phyloP scores from a whole-genome alignment of 306 rosid species.

The Trifolium subterraneum region DNA sequence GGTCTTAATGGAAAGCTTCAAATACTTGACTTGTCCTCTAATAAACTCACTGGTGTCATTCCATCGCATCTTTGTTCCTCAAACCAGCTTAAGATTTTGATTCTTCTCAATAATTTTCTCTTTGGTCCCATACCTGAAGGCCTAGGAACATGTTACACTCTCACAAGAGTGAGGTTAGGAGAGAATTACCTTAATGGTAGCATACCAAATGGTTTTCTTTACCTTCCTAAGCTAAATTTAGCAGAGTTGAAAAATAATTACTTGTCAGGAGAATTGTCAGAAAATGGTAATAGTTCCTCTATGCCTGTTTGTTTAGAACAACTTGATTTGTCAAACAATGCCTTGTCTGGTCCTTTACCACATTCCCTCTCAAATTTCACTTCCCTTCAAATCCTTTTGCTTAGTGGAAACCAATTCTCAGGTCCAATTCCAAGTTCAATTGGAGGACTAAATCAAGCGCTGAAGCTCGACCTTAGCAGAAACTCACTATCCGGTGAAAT shows the following conservation, averaged over 20 bases:
- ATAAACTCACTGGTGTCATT: constrained; percentile 83
- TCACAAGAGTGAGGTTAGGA: constrained; percentile 73
- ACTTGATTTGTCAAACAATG: constrained; percentile 80
- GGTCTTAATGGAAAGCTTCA: constrained; percentile 75
- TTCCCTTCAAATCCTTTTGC: constrained; percentile 67
- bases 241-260: constrained; percentile 78
- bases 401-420: constrained; percentile 71
- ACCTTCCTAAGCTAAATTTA: constrained; percentile 70
- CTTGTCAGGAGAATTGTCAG: constrained; percentile 71
- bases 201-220: constrained; percentile 78
- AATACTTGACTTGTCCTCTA: constrained; percentile 82
- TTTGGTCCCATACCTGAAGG: constrained; percentile 79
- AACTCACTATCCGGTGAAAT: constrained; percentile 66
- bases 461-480: constrained; percentile 73
- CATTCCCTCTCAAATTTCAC: constrained; percentile 68
- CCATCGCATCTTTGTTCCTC: constrained; percentile 71
- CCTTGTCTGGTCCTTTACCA: constrained; percentile 73
- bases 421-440: constrained; percentile 80
- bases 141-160: constrained; percentile 71
- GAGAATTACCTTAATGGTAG: constrained; percentile 83
- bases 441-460: constrained; percentile 63
- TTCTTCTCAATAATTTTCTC: constrained; percentile 78
- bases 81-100: constrained; percentile 64
- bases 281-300: constrained; percentile 63
- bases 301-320: constrained; percentile 55